These are phyloP conservation scores for Chamaenerion angustifolium DNA, from an alignment of 345 rosid species.

Conservation along the genomic window DNA sequence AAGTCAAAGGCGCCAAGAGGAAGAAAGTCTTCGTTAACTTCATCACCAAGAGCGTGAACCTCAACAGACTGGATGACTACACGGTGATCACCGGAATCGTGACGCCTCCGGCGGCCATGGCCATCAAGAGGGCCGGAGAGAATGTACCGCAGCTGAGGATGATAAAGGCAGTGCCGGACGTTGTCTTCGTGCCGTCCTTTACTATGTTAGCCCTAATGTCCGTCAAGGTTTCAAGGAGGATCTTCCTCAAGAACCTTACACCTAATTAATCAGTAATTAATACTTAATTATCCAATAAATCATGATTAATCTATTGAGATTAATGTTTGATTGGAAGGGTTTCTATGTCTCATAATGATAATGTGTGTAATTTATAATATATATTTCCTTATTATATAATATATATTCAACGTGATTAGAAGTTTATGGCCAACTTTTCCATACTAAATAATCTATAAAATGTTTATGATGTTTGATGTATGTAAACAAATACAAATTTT, in stretches of 20 bases:
- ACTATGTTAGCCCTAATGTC: slow-evolving; percentile 49
- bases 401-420: no score
- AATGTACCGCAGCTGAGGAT: slow-evolving; percentile 53
- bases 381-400: no score
- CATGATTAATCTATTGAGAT: no score
- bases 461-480: no score
- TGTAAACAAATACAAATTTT: no score
- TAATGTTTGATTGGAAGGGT: no score
- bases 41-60: slow-evolving; percentile 22
- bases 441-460: no score
- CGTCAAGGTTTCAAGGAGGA: slow-evolving; percentile 59
- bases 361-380: no score
- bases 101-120: slow-evolving; percentile 84
- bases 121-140: slow-evolving; percentile 72
- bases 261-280: neutral
- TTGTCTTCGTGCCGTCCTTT: slow-evolving; percentile 54
- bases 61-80: slow-evolving; percentile 43
- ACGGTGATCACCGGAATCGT: slow-evolving; percentile 46
- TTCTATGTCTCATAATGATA: no score
- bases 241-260: slow-evolving; percentile 16
- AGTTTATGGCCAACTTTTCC: no score
- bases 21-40: slow-evolving; percentile 28
- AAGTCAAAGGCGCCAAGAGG: slow-evolving; percentile 13
- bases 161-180: slow-evolving; percentile 60
- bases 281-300: no score